These are phyloP conservation scores for Abrus pulchellus DNA, from an alignment of 306 rosid genomes.

Conservation along the genomic window DNA sequence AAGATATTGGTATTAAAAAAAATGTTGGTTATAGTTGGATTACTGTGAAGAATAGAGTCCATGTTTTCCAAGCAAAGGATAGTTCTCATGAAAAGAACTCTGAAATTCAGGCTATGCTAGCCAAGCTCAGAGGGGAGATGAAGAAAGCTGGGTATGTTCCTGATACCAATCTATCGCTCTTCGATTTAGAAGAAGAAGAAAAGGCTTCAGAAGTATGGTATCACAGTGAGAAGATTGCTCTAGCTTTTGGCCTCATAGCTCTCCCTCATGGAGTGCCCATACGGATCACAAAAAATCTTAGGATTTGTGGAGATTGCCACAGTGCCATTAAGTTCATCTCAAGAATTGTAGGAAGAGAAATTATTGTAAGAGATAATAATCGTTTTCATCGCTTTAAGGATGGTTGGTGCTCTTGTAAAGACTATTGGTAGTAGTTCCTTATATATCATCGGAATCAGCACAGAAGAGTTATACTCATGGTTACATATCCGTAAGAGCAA, in stretches of 20 bases:
- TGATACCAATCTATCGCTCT: conserved; percentile 72
- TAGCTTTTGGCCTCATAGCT: conserved; percentile 79
- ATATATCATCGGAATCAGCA: too few species aligned
- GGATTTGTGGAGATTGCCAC: conserved; percentile 62
- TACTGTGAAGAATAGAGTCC: conserved; percentile 67
- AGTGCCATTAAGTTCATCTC: conserved; percentile 69
- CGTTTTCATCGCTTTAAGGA: conserved; percentile 74
- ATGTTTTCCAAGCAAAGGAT: conserved; percentile 84
- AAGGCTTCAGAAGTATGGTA: conserved; percentile 79
- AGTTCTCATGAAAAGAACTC: conserved; percentile 67
- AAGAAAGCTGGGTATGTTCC: conserved; percentile 74
- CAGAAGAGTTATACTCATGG: too few species aligned
- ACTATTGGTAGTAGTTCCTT: conserved; percentile 65
- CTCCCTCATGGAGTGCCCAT: conserved; percentile 75
- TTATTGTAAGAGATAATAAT: conserved; percentile 75
- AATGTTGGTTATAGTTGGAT: conserved; percentile 90
- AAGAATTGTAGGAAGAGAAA: conserved; percentile 71
- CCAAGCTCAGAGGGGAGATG: conserved; percentile 65
- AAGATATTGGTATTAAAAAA: conserved; percentile 78
- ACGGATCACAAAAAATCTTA: conserved; percentile 73
- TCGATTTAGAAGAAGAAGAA: conserved; percentile 85
- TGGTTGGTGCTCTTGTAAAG: conserved; percentile 72
- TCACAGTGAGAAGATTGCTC: conserved; percentile 89
- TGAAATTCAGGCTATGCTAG: conserved; percentile 78
- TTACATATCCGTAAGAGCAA: too few species aligned